Base-by-base conservation (phyloP, 2,329 filamentous ascomycete species). In the Leptographium flavum region DNA sequence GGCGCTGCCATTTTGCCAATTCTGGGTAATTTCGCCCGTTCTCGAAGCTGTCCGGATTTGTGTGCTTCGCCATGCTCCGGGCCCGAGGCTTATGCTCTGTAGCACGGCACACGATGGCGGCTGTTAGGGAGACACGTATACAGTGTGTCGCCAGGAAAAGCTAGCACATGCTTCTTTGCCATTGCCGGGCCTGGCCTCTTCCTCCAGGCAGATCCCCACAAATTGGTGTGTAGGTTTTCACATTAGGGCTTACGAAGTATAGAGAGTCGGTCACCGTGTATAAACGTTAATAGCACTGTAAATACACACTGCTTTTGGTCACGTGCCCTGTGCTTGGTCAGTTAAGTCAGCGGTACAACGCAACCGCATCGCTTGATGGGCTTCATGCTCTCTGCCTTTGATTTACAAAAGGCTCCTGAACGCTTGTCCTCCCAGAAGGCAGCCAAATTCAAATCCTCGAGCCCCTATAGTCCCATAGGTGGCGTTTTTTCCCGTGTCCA, bases 61-160 rank as follows among this genome's bases (percentile, higher is more conserved):
- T 39, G 37, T 28, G 25, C 6, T 28, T 39, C 23, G 10, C 23
- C 6, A 39, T 37, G 13, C 13, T 37, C 35, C n/a, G 15, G 4
- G 22, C 35, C 21, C 19, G 33, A 32, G 10, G 17, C 31, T 33
- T 33, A 9, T 3, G 8, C 33, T 36, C 17, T 5, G 19, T 21
- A 4, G 9, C 17, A 9, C 39, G 37, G 4, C 25, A 5, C 4
- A 13, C 5, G 17, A n/a, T n/a, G 17, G 7, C 14, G 15, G 14
- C 35, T 48, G 41, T 36, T 43, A 43, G 23, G 17, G 30, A 25
- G 10, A 5, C n/a, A 36, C 13, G 41, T 43, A 43, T 36, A 36
- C 41, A 28, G 41, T 43, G 32, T 30, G 32, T 36, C 41, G 41
- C 41, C n/a, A n/a, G n/a, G 19, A 32, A 22, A 11, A 21, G 7